phyloP scores from a whole-genome alignment of 176 grass and related monocot genomes.

The Paspalum vaginatum region DNA sequence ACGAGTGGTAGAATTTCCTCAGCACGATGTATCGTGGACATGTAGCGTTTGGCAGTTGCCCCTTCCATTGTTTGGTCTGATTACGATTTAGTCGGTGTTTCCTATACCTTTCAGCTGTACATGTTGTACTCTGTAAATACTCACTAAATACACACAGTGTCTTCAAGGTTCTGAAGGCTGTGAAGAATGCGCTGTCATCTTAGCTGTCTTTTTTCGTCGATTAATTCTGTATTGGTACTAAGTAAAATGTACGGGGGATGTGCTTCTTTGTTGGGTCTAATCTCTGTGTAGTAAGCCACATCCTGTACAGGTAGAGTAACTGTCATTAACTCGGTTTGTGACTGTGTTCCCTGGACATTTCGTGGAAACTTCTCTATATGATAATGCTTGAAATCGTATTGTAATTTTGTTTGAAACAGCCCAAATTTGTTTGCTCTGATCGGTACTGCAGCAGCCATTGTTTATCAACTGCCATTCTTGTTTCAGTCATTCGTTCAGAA shows the following conservation, averaged over 20 bases:
- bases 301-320: background rate
- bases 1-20: background rate
- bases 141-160: background rate
- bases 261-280: background rate
- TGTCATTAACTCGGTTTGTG: background rate
- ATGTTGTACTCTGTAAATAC: slow-evolving; percentile 31
- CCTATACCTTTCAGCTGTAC: slow-evolving; percentile 25
- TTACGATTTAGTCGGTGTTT: background rate
- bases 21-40: background rate
- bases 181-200: background rate
- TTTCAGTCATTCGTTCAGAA: slow-evolving; percentile 1
- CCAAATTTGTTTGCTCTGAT: background rate
- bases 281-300: background rate
- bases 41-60: background rate
- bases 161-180: background rate
- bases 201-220: background rate
- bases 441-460: background rate
- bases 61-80: background rate
- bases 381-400: background rate
- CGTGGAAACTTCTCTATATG: background rate
- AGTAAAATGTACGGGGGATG: background rate
- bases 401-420: background rate
- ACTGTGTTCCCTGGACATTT: slow-evolving; percentile 15
- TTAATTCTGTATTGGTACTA: background rate
- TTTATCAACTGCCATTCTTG: background rate